Evolutionary conservation across 345 rosid species (phyloP), one percentile per base, ranked within the genome.

Genomic region (Hevea brasiliensis): DNA sequence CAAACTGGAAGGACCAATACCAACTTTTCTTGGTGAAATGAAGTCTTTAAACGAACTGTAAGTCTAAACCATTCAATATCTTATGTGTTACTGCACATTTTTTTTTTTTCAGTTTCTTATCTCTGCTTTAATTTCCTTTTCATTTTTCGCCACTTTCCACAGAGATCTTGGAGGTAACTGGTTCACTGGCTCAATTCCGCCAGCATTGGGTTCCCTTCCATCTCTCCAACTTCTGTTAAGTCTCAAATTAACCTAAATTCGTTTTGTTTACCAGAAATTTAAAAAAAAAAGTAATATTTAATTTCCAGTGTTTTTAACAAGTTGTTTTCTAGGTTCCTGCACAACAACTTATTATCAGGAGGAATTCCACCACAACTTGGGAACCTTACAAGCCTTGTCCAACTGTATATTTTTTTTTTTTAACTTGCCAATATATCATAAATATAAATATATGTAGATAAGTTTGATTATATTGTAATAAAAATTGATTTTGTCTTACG

Each of bases 311-410:
- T 57, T 57, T 29, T 26, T 57, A 7, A 32, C 15, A 13, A 32
- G 3, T 14, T 47, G 51, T 47, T 47, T 57, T 6, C 24, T 57
- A 24, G 61, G 20, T 23, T 23, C 14, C 32, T 26, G 9, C 4
- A 14, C 6, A 10, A 57, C 61, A 57, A 57, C 17, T 57, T 57
- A 57, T 15, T 24, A 24, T 57, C 17, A 8, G 61, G 61, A 57
- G 61, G 61, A 57, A 57, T 57, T 57, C 61, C 61, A 57, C 18
- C 61, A 57, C 17, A 57, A 57, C 32, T 57, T 57, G 61, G 61
- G 35, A 57, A 26, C 15, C 1, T 57, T 26, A 26, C 61, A 3
- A 26, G 32, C 17, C 61, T 57, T 57, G 35, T 57, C 32, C 5
- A 24, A 26, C 61, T 24, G 61, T 13, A 57, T 24, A 9, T 26